Evolutionary conservation across 2,329 filamentous ascomycete genomes (phyloP).

Genomic region (Fusarium luffae): DNA sequence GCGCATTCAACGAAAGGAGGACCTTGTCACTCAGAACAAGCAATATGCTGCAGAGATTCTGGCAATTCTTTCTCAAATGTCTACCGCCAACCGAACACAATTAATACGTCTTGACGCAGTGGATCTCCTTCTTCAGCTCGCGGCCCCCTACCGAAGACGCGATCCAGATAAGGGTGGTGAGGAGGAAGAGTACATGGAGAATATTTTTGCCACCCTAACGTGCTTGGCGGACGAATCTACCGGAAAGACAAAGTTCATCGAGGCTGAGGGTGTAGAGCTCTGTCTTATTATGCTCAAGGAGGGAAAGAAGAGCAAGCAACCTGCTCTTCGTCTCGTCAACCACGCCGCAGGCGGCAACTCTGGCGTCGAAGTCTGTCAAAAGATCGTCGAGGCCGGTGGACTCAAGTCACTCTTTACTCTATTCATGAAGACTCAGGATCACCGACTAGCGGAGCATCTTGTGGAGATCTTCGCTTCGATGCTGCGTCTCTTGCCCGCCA

Average conservation of each 20-base stretch:
- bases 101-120: slow-evolving; percentile 76
- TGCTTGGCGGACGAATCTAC: slow-evolving; percentile 79
- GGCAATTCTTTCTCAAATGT: slow-evolving; percentile 86
- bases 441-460: slow-evolving; percentile 80
- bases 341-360: slow-evolving; percentile 71
- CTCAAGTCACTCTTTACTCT: slow-evolving; percentile 86
- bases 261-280: slow-evolving; percentile 92
- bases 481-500: slow-evolving; percentile 80
- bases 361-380: slow-evolving; percentile 75
- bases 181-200: slow-evolving; percentile 95
- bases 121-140: slow-evolving; percentile 82
- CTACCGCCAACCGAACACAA: slow-evolving; percentile 70
- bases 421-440: slow-evolving; percentile 84
- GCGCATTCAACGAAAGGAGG: slow-evolving; percentile 77
- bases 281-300: slow-evolving; percentile 92
- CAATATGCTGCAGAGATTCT: slow-evolving; percentile 94
- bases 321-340: slow-evolving; percentile 84
- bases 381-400: slow-evolving; percentile 83
- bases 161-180: slow-evolving; percentile 87
- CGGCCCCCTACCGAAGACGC: slow-evolving; percentile 84
- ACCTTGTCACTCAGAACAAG: slow-evolving; percentile 84
- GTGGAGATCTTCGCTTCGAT: slow-evolving; percentile 87
- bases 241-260: slow-evolving; percentile 84
- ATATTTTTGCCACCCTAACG: slow-evolving; percentile 87
- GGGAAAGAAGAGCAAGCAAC: slow-evolving; percentile 82